Percentiles rank a stretch among this genome's conserved stretches.
These are phyloP conservation scores for Fusarium haematococcum DNA, from an alignment of 2,329 filamentous ascomycete genomes.

Conservation along the genomic window DNA sequence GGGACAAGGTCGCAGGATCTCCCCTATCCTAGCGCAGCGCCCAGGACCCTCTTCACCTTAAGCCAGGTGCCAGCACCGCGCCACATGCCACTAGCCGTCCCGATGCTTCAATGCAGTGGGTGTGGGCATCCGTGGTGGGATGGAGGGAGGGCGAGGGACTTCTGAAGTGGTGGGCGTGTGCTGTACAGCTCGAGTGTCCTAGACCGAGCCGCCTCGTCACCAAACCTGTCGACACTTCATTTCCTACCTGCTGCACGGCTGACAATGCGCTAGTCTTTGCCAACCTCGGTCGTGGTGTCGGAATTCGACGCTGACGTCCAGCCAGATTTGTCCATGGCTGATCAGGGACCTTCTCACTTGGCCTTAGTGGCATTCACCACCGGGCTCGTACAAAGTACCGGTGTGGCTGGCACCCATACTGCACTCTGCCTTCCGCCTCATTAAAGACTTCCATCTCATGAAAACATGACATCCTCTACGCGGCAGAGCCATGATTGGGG, in stretches of 20 bases:
- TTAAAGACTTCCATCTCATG: conserved; percentile 8
- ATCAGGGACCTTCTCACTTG: conserved; percentile 33
- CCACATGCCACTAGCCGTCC: conserved; percentile 39
- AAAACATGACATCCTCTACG: conserved; percentile 9
- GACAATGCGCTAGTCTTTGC: conserved; percentile 33
- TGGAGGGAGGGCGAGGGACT: conserved; percentile 36
- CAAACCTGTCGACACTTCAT: conserved; percentile 40
- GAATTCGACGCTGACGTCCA: conserved; percentile 26
- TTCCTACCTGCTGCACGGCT: conserved; percentile 40
- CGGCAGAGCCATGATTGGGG: conserved; percentile 14
- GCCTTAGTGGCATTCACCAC: conserved; percentile 26
- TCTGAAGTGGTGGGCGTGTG: conserved; percentile 26
- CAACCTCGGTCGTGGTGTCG: conserved; percentile 38
- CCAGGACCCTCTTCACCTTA: conserved; percentile 9
- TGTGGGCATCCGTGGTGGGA: conserved; percentile 21
- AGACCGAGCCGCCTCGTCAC: conserved; percentile 26
- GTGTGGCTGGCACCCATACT: conserved; percentile 3
- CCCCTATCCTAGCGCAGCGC: conserved; percentile 4
- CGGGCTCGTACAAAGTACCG: conserved; percentile 14
- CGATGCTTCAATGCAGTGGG: conserved; percentile 26
- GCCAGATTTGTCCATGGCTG: background rate
- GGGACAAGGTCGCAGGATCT: conserved; percentile 8
- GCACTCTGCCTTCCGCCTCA: background rate
- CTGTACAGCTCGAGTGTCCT: conserved; percentile 15
- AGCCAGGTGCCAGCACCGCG: conserved; percentile 30